phyloP scores from a whole-genome alignment of 1,139 yeast species.

The Kodamaea ohmeri region DNA sequence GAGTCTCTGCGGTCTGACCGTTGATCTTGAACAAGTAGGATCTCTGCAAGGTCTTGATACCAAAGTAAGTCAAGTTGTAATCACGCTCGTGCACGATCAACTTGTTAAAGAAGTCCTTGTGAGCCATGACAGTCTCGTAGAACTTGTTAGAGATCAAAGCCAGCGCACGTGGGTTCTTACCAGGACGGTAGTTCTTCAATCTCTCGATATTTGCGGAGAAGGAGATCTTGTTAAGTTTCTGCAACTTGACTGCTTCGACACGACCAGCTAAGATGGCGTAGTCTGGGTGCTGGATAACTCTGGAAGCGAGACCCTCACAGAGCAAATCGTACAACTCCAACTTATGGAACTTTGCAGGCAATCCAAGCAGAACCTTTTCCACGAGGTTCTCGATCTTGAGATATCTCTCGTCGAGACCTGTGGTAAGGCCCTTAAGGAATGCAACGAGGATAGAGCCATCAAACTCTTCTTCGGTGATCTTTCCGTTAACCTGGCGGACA shows the following conservation, averaged over 20 bases:
- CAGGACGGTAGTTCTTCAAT: slow-evolving; percentile 20
- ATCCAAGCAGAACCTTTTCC: slow-evolving; percentile 21
- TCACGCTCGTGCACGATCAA: slow-evolving; percentile 75
- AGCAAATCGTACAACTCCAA: slow-evolving; percentile 37
- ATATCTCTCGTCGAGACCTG: slow-evolving; percentile 20
- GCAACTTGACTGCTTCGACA: slow-evolving; percentile 36
- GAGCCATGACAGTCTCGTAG: slow-evolving; percentile 28
- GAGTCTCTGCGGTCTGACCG: slow-evolving; percentile 83
- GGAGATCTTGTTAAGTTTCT: slow-evolving; percentile 21
- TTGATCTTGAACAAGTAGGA: slow-evolving; percentile 69
- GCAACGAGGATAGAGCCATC: slow-evolving; percentile 9
- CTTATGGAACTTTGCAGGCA: slow-evolving; percentile 34
- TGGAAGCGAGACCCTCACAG: slow-evolving; percentile 46
- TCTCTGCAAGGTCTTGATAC: slow-evolving; percentile 84
- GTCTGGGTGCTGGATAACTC: slow-evolving; percentile 46
- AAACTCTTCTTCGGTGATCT: slow-evolving; percentile 13
- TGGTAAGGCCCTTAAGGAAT: slow-evolving; percentile 18
- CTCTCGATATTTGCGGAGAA: slow-evolving; percentile 36
- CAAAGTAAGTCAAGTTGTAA: slow-evolving; percentile 78
- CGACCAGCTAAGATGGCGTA: slow-evolving; percentile 49
- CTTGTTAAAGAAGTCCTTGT: slow-evolving; percentile 34
- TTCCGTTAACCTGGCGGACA: slow-evolving; percentile 13
- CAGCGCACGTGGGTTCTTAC: slow-evolving; percentile 14
- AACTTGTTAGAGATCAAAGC: slow-evolving; percentile 27
- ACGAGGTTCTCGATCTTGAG: slow-evolving; percentile 25